A percentile compares a stretch with the other conserved stretches of the same genome.
phyloP scores from a whole-genome alignment of 306 rosid species.

The Malus sylvestris region DNA sequence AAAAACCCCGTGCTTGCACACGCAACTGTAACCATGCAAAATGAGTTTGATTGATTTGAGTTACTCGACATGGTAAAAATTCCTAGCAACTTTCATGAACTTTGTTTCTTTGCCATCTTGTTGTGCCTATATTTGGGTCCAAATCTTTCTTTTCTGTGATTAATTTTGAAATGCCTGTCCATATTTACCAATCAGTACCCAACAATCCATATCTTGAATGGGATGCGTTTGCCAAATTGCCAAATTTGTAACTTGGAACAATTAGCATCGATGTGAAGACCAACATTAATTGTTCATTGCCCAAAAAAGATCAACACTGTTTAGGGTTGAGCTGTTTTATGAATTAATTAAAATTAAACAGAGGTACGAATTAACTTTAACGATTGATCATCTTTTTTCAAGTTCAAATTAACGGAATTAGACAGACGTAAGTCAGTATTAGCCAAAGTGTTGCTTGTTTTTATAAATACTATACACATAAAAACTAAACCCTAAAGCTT shows the following conservation, averaged over 20 bases:
- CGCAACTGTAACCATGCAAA: neutral
- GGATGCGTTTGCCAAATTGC: neutral
- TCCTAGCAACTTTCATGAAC: neutral
- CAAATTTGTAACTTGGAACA: neutral
- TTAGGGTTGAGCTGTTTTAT: too few relatives aligned
- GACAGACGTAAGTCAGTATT: too few relatives aligned
- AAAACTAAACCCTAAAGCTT: too few relatives aligned
- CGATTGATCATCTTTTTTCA: too few relatives aligned
- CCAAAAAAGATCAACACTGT: too few relatives aligned
- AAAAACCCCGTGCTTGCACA: neutral
- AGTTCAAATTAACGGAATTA: too few relatives aligned
- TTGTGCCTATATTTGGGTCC: neutral
- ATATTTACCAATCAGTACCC: neutral
- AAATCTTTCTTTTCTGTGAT: neutral
- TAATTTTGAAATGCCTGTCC: neutral
- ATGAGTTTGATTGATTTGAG: neutral
- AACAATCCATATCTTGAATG: neutral
- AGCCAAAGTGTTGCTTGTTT: too few relatives aligned
- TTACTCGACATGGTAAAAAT: neutral
- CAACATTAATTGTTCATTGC: too few relatives aligned
- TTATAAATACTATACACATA: too few relatives aligned
- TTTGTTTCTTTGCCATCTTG: neutral
- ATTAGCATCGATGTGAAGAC: too few relatives aligned
- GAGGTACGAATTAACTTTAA: too few relatives aligned
- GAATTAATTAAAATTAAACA: too few relatives aligned